These are phyloP conservation scores for Dianthus caryophyllus DNA, from an alignment of 148 eudicot species.

Conservation along the genomic window DNA sequence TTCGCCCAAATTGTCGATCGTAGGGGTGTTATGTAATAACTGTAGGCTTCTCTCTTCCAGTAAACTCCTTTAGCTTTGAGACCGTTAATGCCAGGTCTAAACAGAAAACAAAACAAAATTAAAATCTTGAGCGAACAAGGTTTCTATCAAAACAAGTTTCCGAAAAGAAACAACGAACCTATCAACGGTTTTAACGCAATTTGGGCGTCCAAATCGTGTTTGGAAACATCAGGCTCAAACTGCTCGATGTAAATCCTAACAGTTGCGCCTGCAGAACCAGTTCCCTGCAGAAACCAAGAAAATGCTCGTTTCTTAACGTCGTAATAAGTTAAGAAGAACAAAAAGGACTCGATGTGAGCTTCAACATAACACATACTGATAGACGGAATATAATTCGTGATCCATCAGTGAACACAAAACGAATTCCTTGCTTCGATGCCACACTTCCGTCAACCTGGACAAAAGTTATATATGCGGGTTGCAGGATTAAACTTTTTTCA, in stretches of 20 bases:
- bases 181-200: constrained; percentile 81
- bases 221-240: constrained; percentile 79
- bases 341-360: not conserved
- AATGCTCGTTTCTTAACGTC: constrained; percentile 5
- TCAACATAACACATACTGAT: constrained; percentile 45
- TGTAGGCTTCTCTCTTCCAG: constrained; percentile 83
- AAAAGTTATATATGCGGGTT: not conserved
- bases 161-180: constrained; percentile 38
- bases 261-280: constrained; percentile 98
- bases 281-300: constrained; percentile 52
- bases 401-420: constrained; percentile 91
- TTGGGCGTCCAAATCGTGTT: constrained; percentile 90
- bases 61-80: constrained; percentile 78
- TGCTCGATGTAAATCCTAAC: constrained; percentile 83
- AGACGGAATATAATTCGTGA: constrained; percentile 87
- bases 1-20: constrained; percentile 6
- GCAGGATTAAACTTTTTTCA: not conserved
- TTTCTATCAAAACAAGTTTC: not conserved
- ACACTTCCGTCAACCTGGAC: constrained; percentile 89
- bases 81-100: constrained; percentile 66
- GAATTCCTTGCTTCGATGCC: constrained; percentile 88
- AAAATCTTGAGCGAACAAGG: not conserved
- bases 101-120: constrained; percentile 3
- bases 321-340: not conserved
- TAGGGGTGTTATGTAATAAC: constrained; percentile 56